Conservation (phyloP, 768 basidiomycete species). For the Suillus occidentalis region DNA sequence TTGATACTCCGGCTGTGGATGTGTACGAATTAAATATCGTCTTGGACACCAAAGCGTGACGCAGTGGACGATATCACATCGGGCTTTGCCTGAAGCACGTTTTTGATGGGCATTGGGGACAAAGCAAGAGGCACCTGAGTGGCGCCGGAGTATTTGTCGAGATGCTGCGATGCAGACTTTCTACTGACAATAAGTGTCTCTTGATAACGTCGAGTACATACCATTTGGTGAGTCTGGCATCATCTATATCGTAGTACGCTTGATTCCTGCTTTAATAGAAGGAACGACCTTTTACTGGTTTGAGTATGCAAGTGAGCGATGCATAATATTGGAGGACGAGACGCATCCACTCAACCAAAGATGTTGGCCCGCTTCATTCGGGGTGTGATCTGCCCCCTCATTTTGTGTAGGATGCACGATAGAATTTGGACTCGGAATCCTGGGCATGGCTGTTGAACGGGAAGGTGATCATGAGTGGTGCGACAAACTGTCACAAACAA, state of each 20-base stretch:
- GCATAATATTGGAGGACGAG: background rate
- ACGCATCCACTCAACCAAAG: slow-evolving; percentile 35
- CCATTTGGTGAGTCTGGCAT: background rate
- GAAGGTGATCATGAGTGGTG: background rate
- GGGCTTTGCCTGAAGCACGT: slow-evolving; percentile 2
- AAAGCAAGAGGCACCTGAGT: background rate
- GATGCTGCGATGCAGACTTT: background rate
- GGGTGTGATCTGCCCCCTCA: slow-evolving; percentile 56
- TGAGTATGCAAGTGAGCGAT: background rate
- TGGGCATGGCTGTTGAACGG: slow-evolving; percentile 60
- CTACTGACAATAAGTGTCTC: background rate
- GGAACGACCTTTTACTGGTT: background rate
- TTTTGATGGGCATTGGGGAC: slow-evolving; percentile 5
- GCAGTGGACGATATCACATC: background rate
- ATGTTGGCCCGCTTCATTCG: slow-evolving; percentile 54
- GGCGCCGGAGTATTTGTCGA: background rate
- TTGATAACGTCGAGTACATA: background rate
- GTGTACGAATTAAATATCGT: background rate
- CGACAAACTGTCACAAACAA: background rate
- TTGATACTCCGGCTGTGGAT: background rate
- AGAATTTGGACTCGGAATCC: slow-evolving; percentile 48
- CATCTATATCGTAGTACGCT: background rate
- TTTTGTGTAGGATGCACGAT: slow-evolving; percentile 57
- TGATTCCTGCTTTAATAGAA: background rate
- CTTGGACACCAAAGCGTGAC: background rate